A percentile compares a stretch with the other conserved stretches of the same genome.
These are phyloP conservation scores for Amanita subjunquillea DNA, from an alignment of 768 basidiomycete genomes.

Conservation along the genomic window DNA sequence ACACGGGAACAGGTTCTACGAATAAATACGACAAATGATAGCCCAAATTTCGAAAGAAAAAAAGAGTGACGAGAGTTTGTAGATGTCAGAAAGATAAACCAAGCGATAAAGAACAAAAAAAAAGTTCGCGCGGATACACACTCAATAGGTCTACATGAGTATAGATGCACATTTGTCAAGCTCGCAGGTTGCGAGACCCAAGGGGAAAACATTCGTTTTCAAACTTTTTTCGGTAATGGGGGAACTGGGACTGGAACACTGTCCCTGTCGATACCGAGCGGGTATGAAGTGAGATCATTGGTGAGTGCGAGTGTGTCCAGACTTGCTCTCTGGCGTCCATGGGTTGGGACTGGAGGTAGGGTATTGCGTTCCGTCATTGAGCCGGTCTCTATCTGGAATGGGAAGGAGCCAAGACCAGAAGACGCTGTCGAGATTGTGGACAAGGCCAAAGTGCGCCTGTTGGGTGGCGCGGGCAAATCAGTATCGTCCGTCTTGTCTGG, in stretches of 20 bases:
- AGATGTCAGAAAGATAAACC: neutral
- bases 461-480: conserved; percentile 41
- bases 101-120: neutral
- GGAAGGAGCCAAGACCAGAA: conserved; percentile 75
- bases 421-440: conserved; percentile 73
- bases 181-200: neutral
- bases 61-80: neutral
- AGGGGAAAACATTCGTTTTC: neutral
- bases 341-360: conserved; percentile 23
- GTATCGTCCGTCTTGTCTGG: conserved; percentile 12
- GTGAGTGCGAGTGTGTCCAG: conserved; percentile 80
- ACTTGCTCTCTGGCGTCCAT: conserved; percentile 62
- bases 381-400: conserved; percentile 76
- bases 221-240: conserved; percentile 3
- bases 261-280: conserved; percentile 60
- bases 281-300: conserved; percentile 75
- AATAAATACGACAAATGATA: neutral
- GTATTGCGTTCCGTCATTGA: conserved; percentile 21
- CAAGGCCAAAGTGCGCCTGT: conserved; percentile 53
- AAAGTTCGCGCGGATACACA: neutral
- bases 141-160: conserved; percentile 1
- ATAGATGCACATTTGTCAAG: conserved; percentile 4
- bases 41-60: neutral
- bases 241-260: conserved; percentile 20
- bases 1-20: neutral